A percentile compares a stretch with the other conserved stretches of the same genome.
phyloP scores from a whole-genome alignment of 495 filamentous ascomycete species.

The Neurospora africana region DNA sequence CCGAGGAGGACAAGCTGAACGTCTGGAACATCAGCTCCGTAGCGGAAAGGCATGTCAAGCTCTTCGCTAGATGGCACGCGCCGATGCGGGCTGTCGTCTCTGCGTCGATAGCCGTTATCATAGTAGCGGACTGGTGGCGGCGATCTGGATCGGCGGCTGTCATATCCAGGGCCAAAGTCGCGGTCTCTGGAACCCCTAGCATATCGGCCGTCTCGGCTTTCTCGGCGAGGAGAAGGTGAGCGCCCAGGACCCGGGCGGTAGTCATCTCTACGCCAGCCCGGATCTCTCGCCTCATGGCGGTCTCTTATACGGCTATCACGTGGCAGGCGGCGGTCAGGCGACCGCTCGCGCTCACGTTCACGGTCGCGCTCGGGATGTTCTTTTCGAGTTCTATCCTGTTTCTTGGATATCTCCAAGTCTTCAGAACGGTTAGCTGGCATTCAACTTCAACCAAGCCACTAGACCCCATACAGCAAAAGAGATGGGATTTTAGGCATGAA shows the following conservation, averaged over 20 bases:
- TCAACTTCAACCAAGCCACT: neutral
- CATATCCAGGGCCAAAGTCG: constrained; percentile 26
- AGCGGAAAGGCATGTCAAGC: constrained; percentile 62
- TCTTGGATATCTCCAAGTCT: constrained; percentile 93
- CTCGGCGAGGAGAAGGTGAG: constrained; percentile 37
- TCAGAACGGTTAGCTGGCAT: constrained; percentile 8
- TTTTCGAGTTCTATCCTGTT: constrained; percentile 63
- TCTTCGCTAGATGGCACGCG: constrained; percentile 44
- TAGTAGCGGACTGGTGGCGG: constrained; percentile 24
- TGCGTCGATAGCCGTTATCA: constrained; percentile 46
- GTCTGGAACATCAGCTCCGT: constrained; percentile 72
- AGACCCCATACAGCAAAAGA: neutral
- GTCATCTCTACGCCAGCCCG: constrained; percentile 47
- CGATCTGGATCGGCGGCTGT: constrained; percentile 52
- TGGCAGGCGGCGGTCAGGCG: constrained; percentile 19
- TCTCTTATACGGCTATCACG: constrained; percentile 17
- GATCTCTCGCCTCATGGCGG: constrained; percentile 33
- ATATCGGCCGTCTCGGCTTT: constrained; percentile 29
- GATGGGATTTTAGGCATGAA: neutral
- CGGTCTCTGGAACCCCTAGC: constrained; percentile 28
- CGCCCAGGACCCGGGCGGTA: constrained; percentile 45
- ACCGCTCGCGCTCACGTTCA: constrained; percentile 16
- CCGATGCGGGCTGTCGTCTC: constrained; percentile 55
- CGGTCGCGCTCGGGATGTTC: constrained; percentile 15
- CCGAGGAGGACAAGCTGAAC: constrained; percentile 79